Evolutionary conservation across 768 basidiomycete genomes (phyloP), one percentile per base, ranked within the genome.

Genomic region (Tulasnella sp.): DNA sequence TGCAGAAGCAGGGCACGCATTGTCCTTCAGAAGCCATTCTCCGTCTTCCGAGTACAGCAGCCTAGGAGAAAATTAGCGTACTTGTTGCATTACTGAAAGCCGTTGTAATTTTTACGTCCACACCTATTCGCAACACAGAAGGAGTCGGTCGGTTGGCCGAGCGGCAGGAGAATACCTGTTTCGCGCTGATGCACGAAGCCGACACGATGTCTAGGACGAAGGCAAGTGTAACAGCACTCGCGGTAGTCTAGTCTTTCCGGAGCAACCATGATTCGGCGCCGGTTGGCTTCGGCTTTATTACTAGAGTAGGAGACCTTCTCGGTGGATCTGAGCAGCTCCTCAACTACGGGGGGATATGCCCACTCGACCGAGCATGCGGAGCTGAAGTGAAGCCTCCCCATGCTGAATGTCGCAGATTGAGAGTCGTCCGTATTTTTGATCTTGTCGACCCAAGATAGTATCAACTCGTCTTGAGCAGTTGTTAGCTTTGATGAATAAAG

Each of bases 401-500:
- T n/a, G n/a, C n/a, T n/a, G n/a, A n/a, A n/a, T n/a, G n/a, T n/a
- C n/a, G 14, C n/a, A 22, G 2, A 16, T 16, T 2, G 4, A 1
- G 11, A 32, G 34, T 2, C 63, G 63, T 16, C n/a, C n/a, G 19
- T 34, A 32, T 35, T 65, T 19, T 3, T 29, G 7, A 1, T 35
- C 3, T n/a, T 78, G 68, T 16, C 37, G 1, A 78, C 62, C 34
- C 80, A 74, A 3, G 69, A 32, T 3, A 78, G 65, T n/a, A 79
- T 70, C n/a, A 73, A 72, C 2, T 78, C 7, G n/a, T 75, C 75
- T 72, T 84, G 81, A 47, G 79, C 77, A 44, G 67, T 68, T 5
- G 83, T 83, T 47, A 85, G 66, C 73, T 81, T 82, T 7, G 79
- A 78, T 2, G 85, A 86, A 68, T 84, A 84, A 83, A 83, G 85